Percentiles rank a stretch among this genome's conserved stretches.
These are phyloP conservation scores for Ploettnerulaceae sp. DNA, from an alignment of 2,329 filamentous ascomycete species.

Conservation along the genomic window DNA sequence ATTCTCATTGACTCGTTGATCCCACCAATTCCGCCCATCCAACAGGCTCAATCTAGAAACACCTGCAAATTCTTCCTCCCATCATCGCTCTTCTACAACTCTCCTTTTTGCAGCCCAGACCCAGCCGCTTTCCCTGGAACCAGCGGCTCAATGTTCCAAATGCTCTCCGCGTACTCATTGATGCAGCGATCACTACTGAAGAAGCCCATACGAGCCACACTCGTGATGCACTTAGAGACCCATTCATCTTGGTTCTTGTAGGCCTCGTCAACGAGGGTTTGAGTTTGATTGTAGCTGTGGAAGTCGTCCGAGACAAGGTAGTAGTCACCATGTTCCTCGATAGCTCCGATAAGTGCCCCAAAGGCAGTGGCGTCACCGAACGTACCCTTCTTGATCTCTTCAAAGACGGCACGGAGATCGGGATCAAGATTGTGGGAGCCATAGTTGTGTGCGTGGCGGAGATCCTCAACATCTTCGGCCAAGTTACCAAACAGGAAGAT, in stretches of 20 bases:
- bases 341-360: slow-evolving; percentile 74
- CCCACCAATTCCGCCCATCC: neutral
- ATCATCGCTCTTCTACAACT: slow-evolving; percentile 17
- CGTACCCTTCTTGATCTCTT: slow-evolving; percentile 69
- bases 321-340: slow-evolving; percentile 92
- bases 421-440: slow-evolving; percentile 72
- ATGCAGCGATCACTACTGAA: slow-evolving; percentile 95
- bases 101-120: slow-evolving; percentile 21
- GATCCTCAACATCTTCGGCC: slow-evolving; percentile 91
- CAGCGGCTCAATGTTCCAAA: slow-evolving; percentile 90
- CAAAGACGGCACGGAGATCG: slow-evolving; percentile 75
- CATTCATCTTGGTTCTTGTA: slow-evolving; percentile 91
- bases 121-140: slow-evolving; percentile 18
- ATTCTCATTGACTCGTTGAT: slow-evolving; percentile 2
- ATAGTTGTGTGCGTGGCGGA: slow-evolving; percentile 87
- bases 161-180: slow-evolving; percentile 92
- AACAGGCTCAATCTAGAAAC: neutral
- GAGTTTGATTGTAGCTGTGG: slow-evolving; percentile 87
- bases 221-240: slow-evolving; percentile 83
- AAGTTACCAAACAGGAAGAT: slow-evolving; percentile 98
- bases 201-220: slow-evolving; percentile 93
- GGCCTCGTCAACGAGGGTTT: slow-evolving; percentile 83
- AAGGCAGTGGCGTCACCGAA: slow-evolving; percentile 82
- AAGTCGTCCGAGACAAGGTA: slow-evolving; percentile 98
- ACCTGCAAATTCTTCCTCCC: neutral